Evolutionary conservation across 1,284 basidiomycete genomes (phyloP), one percentile per base, ranked within the genome.

Genomic region (Ceratobasidium theobromae): DNA sequence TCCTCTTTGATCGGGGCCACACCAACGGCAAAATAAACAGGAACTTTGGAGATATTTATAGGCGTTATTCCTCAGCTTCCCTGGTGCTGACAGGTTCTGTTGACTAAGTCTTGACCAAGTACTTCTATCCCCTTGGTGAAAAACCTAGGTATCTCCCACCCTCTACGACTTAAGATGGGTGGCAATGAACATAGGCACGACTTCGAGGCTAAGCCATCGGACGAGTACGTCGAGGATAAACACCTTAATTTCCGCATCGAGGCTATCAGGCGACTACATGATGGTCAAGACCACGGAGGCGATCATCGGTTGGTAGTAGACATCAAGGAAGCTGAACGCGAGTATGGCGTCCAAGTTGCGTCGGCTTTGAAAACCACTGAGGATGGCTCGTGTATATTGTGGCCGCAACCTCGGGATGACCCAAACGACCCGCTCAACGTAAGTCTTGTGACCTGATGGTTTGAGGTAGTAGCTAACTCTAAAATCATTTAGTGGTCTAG

Each of bases 401-500:
- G 54, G 54, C 54, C 54, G 16, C 54, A 58, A 23, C 54, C 54
- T 16, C 54, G 54, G 43, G 54, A 58, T 12, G 54, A 58, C 23
- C 43, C 41, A 4, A 4, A 46, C 33, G 54, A 58, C 27, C 54
- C 54, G 11, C 41, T 58, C 14, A 58, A 58, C 14, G 54, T 30
- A 40, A 28, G 54, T 27, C 1, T 11, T 23, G 4, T 33, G 16
- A 4, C 23, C 1, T 32, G 14, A 30, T 58, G 12, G 5, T 21
- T 6, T n/a, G 6, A 21, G 32, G 8, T 4, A 16, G 23, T 28
- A 41, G 35, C 16, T 46, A 3, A 58, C 54, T 18, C 2, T 18
- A 28, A 3, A 30, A 45, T 58, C 8, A 27, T 27, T 38, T 16
- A 82, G 81, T 82, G 81, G 81, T 75, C 75, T 25, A 72, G 78